Evolutionary conservation across 441 rosid species (phyloP), one percentile per base, ranked within the genome.

Genomic region (Adansonia madagascariensis): DNA sequence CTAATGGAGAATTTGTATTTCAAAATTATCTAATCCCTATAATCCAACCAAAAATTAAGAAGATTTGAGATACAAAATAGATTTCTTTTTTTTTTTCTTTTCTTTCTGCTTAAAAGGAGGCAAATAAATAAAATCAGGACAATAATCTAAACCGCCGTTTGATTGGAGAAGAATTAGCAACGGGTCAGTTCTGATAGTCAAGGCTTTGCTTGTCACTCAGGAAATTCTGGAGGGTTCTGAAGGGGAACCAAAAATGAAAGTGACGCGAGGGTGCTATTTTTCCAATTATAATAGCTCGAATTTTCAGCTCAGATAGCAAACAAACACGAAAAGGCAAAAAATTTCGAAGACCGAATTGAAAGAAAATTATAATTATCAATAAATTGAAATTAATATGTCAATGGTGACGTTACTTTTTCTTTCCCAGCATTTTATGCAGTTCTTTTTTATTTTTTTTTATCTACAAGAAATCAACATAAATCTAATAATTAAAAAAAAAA

Each of bases 41-140:
- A 65, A 65, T 17, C 50, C 31, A 2, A 43, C 14, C 6, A 31
- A 31, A 65, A 65, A 41, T 1, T 0, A 39, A 41, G 24, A 44
- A 18, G 50, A 11, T 4, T 44, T 20, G 14, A 61, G 8, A 27
- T 11, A 24, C 0, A 8, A 41, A 12, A 7, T 60, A 60, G 18
- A 0, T 24, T 24, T 24, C 27, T 24, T 24, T 24, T 24, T 1
- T 24, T 24, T 24, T 49, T 69, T 44, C 5, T 4, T 11, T 31
- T 2, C 22, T 15, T 77, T 60, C 77, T 79, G 88, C 87, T 27
- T 65, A 75, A 77, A 76, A 4, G 85, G 85, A 86, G 91, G 86
- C 75, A 12, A 78, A 68, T 80, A 89, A 90, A 88, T 90, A 83
- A 80, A 79, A 81, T 74, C 79, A n/a, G 15, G 18, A 75, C 78